Evolutionary conservation across 352 stramenopile genomes (phyloP), one percentile per base, ranked within the genome.

Genomic region (Sclerospora graminicola): DNA sequence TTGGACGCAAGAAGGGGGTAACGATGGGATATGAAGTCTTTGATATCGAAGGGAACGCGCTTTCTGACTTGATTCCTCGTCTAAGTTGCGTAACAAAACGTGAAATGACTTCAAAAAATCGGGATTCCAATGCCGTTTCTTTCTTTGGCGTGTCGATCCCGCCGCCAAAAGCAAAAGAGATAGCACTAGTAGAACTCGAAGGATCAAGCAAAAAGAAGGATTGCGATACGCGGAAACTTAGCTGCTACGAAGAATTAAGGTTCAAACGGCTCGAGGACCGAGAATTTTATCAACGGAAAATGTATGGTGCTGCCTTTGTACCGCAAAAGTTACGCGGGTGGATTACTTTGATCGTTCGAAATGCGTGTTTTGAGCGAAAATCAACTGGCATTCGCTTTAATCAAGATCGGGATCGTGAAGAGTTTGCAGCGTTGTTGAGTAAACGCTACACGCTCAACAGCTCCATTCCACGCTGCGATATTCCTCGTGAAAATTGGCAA

Each of bases 311-410:
- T 3, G 46, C 33, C 4, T 83, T 83, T 45, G 54, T 79, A 14
- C 70, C 70, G 13, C 69, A 77, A 37, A 30, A 47, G 13, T 21
- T 81, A 11, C 66, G 64, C 8, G 61, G 57, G 2, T 45, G 50
- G 23, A 65, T 55, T 24, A 78, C 68, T 8, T 34, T 79, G 14
- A 63, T 79, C 20, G 51, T 69, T 34, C 60, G 65, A 11, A 74
- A 71, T 42, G 59, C 71, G 11, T 48, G 47, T 10, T 83, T 75
- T 35, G 60, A 75, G 48, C 65, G 70, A 30, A 79, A 79, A 31
- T 77, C 70, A 7, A 78, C 60, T 2, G 68, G 70, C 6, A 72
- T 81, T 16, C 65, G 60, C 10, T 83, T 83, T 32, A 83, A 83
- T 51, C 54, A 63, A 27, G 61, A 81, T 30, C 67, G 66, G 9